phyloP scores from a whole-genome alignment of 768 basidiomycete species.

The Cytidiella melzeri region DNA sequence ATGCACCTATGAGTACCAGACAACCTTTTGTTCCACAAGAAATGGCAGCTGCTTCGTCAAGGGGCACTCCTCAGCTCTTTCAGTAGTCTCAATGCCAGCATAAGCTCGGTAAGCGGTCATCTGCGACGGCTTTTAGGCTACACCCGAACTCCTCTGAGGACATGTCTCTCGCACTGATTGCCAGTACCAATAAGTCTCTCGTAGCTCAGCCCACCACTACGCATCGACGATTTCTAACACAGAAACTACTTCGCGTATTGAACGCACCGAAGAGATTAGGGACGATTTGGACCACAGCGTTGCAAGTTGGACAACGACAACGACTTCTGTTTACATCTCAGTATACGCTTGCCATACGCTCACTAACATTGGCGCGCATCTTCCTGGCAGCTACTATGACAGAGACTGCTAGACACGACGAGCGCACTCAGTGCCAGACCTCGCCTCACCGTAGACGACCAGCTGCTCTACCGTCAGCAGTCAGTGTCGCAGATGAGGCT shows the following conservation, averaged over 20 bases:
- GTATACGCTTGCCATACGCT: background rate
- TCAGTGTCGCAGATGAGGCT: too few relatives aligned
- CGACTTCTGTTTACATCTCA: background rate
- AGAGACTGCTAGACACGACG: background rate
- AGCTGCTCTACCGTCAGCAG: too few relatives aligned
- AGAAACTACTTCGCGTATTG: background rate
- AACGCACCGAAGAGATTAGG: background rate
- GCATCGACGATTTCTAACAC: constrained; percentile 11
- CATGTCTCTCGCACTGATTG: constrained; percentile 1
- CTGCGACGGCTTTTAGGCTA: background rate
- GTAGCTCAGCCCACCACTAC: background rate
- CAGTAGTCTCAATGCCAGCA: background rate
- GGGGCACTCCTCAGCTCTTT: constrained; percentile 15
- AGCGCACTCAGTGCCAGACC: background rate
- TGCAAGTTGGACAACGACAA: background rate
- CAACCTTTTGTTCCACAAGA: constrained; percentile 21
- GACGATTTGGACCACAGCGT: background rate
- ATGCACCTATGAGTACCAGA: constrained; percentile 19
- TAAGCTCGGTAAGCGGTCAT: background rate
- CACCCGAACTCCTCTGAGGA: background rate
- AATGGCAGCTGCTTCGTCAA: constrained; percentile 4
- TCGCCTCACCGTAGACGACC: background rate
- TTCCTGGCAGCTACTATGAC: background rate
- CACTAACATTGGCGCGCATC: background rate
- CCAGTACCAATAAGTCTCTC: constrained; percentile 19